Conservation (phyloP, 1,284 basidiomycete genomes). For the Cerioporus squamosus region DNA sequence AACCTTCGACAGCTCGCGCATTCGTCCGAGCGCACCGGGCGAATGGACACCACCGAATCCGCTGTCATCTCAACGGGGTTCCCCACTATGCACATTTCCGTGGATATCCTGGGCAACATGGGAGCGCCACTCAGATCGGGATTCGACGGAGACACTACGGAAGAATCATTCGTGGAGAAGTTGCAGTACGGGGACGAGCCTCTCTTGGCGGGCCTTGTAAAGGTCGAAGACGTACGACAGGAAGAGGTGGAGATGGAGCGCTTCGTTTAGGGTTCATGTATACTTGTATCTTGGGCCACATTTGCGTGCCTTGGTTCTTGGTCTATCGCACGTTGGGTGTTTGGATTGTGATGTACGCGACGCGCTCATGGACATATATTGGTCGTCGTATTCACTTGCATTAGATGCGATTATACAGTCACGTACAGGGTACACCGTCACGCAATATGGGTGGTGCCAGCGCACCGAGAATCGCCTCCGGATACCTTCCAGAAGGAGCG, state of each 20-base stretch:
- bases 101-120: constrained; percentile 4
- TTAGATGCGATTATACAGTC: too few relatives aligned
- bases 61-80: constrained; percentile 7
- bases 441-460: too few relatives aligned
- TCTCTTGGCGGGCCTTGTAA: not conserved
- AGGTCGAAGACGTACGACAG: not conserved
- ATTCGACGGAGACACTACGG: constrained; percentile 1
- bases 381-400: too few relatives aligned
- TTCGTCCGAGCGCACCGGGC: not conserved
- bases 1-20: constrained; percentile 15
- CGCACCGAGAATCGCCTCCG: too few relatives aligned
- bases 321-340: too few relatives aligned
- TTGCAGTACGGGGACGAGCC: not conserved
- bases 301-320: too few relatives aligned
- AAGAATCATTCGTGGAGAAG: constrained; percentile 4
- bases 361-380: too few relatives aligned
- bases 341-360: too few relatives aligned
- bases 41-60: not conserved
- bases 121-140: constrained; percentile 8
- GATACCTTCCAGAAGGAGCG: too few relatives aligned
- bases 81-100: not conserved
- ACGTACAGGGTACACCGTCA: too few relatives aligned
- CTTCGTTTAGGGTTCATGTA: not conserved
- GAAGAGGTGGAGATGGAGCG: constrained; percentile 1
- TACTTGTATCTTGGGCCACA: not conserved